Percentiles rank a stretch among this genome's conserved stretches.
Conservation (phyloP, 1,284 basidiomycete genomes). For the Inonotus obliquus region DNA sequence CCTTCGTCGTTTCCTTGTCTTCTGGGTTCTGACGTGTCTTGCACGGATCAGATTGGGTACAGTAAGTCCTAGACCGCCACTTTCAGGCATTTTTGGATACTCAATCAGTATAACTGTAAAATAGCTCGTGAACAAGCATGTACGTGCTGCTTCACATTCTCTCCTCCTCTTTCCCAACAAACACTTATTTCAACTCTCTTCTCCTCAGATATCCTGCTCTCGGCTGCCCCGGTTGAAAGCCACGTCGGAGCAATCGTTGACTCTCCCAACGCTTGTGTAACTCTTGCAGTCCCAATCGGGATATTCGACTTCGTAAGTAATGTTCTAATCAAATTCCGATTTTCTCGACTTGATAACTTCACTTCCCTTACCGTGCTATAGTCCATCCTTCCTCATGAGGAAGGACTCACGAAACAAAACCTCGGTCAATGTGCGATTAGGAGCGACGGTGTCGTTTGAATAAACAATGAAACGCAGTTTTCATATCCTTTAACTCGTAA, state of each 20-base stretch:
- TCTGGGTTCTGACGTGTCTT: slow-evolving; percentile 3
- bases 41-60: slow-evolving; percentile 48
- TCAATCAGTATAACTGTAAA: background rate
- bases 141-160: slow-evolving; percentile 31
- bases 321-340: too few relatives aligned
- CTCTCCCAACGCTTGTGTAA: slow-evolving; percentile 75
- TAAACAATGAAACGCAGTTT: too few relatives aligned
- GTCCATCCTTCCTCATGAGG: slow-evolving; percentile 61
- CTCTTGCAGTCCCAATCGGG: slow-evolving; percentile 61
- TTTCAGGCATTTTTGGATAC: background rate
- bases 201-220: slow-evolving; percentile 57
- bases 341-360: background rate
- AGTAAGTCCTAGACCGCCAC: slow-evolving; percentile 39
- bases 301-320: slow-evolving; percentile 65
- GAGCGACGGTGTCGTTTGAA: slow-evolving; percentile 48
- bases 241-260: slow-evolving; percentile 74
- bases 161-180: background rate
- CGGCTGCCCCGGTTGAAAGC: slow-evolving; percentile 72
- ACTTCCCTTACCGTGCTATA: slow-evolving; percentile 23
- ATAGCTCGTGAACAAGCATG: slow-evolving; percentile 69
- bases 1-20: background rate
- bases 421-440: slow-evolving; percentile 65
- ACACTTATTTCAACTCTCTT: background rate
- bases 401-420: slow-evolving; percentile 51
- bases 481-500: background rate